phyloP scores from a whole-genome alignment of 2,329 filamentous ascomycete species.

The Ambrosiella cleistominuta region DNA sequence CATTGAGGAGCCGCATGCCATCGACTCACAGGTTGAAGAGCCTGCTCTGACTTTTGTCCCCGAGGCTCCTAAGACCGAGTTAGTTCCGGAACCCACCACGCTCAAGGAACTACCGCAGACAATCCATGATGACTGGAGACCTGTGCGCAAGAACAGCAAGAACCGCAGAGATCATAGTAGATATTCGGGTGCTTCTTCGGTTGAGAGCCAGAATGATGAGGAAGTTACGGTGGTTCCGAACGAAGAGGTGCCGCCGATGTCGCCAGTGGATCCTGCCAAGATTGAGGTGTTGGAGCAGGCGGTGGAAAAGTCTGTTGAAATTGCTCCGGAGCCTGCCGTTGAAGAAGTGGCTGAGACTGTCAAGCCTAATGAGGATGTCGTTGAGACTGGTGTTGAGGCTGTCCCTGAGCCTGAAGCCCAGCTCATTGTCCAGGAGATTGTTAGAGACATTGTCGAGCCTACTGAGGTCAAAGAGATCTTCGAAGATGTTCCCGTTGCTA shows the following conservation, averaged over 20 bases:
- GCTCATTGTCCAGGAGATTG: background rate
- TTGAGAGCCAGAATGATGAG: background rate
- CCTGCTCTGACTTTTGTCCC: background rate
- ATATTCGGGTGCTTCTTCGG: background rate
- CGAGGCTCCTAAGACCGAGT: background rate
- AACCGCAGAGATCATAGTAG: conserved; percentile 1
- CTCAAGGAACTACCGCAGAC: background rate
- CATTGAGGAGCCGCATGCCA: background rate
- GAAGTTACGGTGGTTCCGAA: background rate
- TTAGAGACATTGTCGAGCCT: background rate
- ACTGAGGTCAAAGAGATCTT: background rate
- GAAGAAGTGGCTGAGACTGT: background rate
- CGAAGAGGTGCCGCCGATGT: background rate
- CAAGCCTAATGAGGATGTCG: background rate
- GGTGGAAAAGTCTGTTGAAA: background rate
- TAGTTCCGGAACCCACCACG: background rate
- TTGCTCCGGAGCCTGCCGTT: background rate
- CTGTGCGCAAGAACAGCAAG: conserved; percentile 4
- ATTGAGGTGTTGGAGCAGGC: background rate
- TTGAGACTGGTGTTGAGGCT: background rate
- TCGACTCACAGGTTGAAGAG: background rate
- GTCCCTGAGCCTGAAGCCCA: background rate
- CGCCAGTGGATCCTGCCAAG: background rate
- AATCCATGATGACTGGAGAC: conserved; percentile 10
- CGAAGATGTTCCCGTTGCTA: background rate